Evolutionary conservation across 306 rosid genomes (phyloP), one percentile per base, ranked within the genome.

Genomic region (Luffa aegyptiaca): DNA sequence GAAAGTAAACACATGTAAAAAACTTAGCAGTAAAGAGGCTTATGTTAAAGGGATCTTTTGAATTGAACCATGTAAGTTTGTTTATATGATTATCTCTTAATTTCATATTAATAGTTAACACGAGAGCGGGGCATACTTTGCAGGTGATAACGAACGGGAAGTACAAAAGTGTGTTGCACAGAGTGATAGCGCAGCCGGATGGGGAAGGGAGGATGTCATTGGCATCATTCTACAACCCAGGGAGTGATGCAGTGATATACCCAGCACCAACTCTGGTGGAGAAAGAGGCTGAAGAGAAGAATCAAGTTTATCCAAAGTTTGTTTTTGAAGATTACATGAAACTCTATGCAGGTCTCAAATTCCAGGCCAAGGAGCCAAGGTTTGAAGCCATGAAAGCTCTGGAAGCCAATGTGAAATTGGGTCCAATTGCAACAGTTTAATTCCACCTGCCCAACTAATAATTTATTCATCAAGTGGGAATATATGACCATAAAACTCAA

Each of bases 291-390:
- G 88, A 79, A 62, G 88, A 93, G 77, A 90, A 90, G 74, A 86
- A 57, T n/a, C 83, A 89, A 6, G 44, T 90, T n/a, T 94, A 94
- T 82, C 98, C 98, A 17, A 92, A 90, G 79, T 94, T 94, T 71
- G 96, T 94, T 4, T 94, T 94, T 75, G 94, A 89, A 53, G 97
- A 94, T 46, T 94, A 94, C 84, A 94, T 94, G 98, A 91, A 94
- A 80, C 92, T 92, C 39, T 94, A 94, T 79, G 83, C 93, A 48
- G 81, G 41, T 1, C 44, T 94, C 69, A 94, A 94, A 80, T 94
- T 94, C 53, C 84, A 94, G 36, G 90, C 97, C 35, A 94, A 94
- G 84, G 97, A 90, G 53, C 98, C 98, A 48, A 88, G 98, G 80
- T 94, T 94, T 88, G 96, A 94, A 85, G 94, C 92, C 71, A 73